Evolutionary conservation across 805 yeast species (phyloP), one percentile per base, ranked within the genome.

Genomic region (Candida orba): DNA sequence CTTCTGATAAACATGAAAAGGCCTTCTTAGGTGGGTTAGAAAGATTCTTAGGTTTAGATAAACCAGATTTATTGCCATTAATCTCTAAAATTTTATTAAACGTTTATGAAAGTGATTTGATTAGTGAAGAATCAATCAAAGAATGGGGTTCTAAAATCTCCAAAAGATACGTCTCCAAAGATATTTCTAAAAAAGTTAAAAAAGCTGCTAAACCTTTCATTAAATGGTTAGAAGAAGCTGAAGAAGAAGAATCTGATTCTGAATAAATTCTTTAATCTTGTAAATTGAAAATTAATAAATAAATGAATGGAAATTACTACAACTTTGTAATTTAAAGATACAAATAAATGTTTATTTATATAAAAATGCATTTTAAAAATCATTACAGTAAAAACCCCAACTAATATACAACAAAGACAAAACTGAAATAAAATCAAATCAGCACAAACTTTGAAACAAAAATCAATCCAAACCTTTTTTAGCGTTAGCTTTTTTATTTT

Each of bases 21-120:
- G 87, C 95, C 10, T 78, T 93, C 54, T 73, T 93, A 48, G 99
- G 99, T 57, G 99, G 99, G 51, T 73, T 93, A 54, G 99, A 93
- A 72, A 83, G 98, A 63, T 79, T 86, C 62, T 69, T 91, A 52
- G 98, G 98, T 48, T 66, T 85, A 47, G 85, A 81, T 58, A 79
- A 85, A 56, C 85, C 84, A 35, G 79, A 73, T 30, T 72, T 89
- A 55, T 78, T 88, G 57, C 75, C 83, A 44, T 57, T 68, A 41
- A 75, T 91, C 43, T 93, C 98, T 52, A 88, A 86, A 65, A 79
- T 93, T 50, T 72, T 93, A 57, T 78, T 86, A 67, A 73, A 77
- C 59, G 68, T 88, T 39, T 93, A 93, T 68, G 88, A 90, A 59
- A 72, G 77, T 52, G 99, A 93, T 54, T 67, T 93, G 47, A 69